These are phyloP conservation scores for Aphanocladium album DNA, from an alignment of 2,329 filamentous ascomycete genomes.

Conservation along the genomic window DNA sequence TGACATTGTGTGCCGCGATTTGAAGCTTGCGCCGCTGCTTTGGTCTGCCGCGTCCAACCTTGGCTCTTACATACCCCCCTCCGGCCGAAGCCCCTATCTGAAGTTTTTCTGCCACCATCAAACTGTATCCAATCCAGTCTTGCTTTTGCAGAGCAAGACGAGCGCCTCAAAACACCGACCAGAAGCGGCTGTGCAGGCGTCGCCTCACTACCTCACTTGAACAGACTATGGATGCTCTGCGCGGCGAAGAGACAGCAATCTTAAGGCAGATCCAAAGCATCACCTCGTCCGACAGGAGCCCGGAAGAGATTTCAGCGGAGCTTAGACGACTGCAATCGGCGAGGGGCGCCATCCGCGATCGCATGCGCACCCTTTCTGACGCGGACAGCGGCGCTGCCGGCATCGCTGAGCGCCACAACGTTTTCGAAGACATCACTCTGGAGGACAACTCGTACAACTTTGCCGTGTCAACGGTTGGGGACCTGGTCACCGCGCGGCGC, in stretches of 20 bases:
- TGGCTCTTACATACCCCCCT: too few relatives aligned
- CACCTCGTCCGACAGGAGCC: conserved; percentile 11
- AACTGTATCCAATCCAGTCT: too few relatives aligned
- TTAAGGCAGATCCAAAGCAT: conserved; percentile 16
- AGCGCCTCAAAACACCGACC: too few relatives aligned
- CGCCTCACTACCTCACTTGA: too few relatives aligned
- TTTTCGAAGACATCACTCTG: conserved; percentile 23
- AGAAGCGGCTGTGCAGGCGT: too few relatives aligned
- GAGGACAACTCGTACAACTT: conserved; percentile 20
- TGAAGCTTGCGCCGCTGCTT: too few relatives aligned
- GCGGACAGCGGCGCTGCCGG: neutral
- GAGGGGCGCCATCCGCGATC: conserved; percentile 20
- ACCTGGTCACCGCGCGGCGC: conserved; percentile 20
- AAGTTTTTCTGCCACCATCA: too few relatives aligned
- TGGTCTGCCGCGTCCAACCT: too few relatives aligned
- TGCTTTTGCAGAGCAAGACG: too few relatives aligned
- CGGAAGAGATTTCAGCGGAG: conserved; percentile 14
- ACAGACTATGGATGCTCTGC: conserved; percentile 11
- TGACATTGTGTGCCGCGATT: too few relatives aligned
- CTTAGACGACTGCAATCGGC: conserved; percentile 18
- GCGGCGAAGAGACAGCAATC: conserved; percentile 16
- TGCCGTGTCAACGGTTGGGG: conserved; percentile 21
- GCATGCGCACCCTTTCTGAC: conserved; percentile 17
- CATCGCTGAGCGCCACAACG: conserved; percentile 19
- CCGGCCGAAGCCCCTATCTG: too few relatives aligned